A percentile compares a stretch with the other conserved stretches of the same genome.
phyloP scores from a whole-genome alignment of 768 basidiomycete genomes.

The Macrocybe gigantea region DNA sequence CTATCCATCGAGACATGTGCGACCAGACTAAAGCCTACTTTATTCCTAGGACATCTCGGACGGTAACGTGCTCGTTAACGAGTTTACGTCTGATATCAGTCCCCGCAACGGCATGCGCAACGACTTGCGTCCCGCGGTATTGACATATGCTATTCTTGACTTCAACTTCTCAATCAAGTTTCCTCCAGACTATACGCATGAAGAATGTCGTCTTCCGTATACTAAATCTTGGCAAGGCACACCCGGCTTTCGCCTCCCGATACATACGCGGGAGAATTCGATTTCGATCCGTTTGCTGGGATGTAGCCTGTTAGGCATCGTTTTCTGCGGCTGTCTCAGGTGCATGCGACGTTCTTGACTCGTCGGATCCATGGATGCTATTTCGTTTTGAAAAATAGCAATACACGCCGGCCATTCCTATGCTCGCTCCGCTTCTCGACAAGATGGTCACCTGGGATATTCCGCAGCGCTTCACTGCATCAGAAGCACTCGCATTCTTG shows the following conservation, averaged over 20 bases:
- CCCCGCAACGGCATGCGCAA: background rate
- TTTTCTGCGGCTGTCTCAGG: conserved; percentile 6
- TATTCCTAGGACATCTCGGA: background rate
- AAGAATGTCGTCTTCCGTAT: conserved; percentile 8
- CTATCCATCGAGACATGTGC: no score
- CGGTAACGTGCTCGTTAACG: background rate
- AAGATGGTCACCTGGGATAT: conserved; percentile 5
- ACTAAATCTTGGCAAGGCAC: background rate
- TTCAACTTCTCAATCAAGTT: conserved; percentile 15
- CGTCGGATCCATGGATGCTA: no score
- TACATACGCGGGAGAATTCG: conserved; percentile 15
- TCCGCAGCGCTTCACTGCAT: conserved; percentile 3
- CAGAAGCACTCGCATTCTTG: conserved; percentile 5
- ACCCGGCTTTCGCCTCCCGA: conserved; percentile 6
- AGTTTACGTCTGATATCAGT: background rate
- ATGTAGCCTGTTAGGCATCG: conserved; percentile 14
- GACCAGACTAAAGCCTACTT: background rate
- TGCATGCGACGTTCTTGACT: conserved; percentile 1
- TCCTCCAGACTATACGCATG: conserved; percentile 6
- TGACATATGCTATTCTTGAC: conserved; percentile 17
- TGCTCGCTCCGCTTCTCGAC: conserved; percentile 8
- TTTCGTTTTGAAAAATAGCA: background rate
- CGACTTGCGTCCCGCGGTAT: conserved; percentile 6
- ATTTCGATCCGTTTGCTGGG: conserved; percentile 21
- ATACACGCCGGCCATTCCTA: background rate